Conservation (phyloP, 1,284 basidiomycete species). For the Apiotrichum sp. region DNA sequence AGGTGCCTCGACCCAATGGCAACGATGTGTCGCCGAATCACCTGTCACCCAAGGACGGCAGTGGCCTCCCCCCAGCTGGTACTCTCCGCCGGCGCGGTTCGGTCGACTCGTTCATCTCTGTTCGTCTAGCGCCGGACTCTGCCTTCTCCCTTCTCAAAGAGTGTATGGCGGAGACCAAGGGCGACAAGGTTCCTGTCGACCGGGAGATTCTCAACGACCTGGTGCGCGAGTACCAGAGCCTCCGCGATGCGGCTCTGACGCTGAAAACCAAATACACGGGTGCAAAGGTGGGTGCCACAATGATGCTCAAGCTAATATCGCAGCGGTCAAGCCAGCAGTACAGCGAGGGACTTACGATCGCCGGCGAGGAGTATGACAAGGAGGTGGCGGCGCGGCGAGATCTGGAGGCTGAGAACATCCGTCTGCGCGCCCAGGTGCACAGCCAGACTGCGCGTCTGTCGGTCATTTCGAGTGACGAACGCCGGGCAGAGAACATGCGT, state of each 20-base stretch:
- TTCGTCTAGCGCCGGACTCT: conserved; percentile 28
- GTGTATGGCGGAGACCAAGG: conserved; percentile 59
- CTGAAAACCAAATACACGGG: conserved; percentile 75
- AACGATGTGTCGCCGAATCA: conserved; percentile 9
- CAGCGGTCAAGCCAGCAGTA: conserved; percentile 84
- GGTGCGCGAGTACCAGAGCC: conserved; percentile 61
- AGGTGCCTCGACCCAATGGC: conserved; percentile 3
- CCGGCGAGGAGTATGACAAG: conserved; percentile 86
- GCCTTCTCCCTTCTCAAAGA: conserved; percentile 28
- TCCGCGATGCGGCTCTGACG: conserved; percentile 58
- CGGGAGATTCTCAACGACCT: conserved; percentile 67
- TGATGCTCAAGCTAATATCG: neutral
- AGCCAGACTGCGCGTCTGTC: conserved; percentile 83
- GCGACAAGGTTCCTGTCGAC: conserved; percentile 66
- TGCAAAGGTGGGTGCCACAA: conserved; percentile 61
- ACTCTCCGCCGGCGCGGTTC: conserved; percentile 35
- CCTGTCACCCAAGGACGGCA: conserved; percentile 25
- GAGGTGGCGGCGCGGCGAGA: conserved; percentile 81
- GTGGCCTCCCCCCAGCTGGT: conserved; percentile 14
- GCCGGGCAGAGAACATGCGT: conserved; percentile 68
- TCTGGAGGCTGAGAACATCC: conserved; percentile 83
- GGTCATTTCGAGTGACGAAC: conserved; percentile 69
- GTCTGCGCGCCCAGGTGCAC: conserved; percentile 74
- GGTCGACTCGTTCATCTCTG: conserved; percentile 31
- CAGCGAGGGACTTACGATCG: conserved; percentile 83